A percentile compares a stretch with the other conserved stretches of the same genome.
Conservation (phyloP, 805 yeast genomes). For the Saccharomycopsis capsularis region DNA sequence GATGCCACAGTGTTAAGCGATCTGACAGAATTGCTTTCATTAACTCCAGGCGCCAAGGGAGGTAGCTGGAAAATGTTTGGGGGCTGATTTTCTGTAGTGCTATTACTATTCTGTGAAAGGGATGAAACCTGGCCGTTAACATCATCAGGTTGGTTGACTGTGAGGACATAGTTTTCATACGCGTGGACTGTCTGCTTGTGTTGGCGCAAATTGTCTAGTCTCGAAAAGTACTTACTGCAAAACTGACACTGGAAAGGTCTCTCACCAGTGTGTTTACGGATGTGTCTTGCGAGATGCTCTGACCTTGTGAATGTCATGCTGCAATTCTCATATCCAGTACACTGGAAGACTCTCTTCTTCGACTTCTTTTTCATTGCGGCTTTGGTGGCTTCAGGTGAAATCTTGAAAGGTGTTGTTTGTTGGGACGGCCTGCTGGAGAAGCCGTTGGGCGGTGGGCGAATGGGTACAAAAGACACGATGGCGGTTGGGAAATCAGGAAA, state of each 20-base stretch:
- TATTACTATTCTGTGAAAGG: no score
- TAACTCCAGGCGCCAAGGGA: not conserved
- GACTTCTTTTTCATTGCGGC: slow-evolving; percentile 31
- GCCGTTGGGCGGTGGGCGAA: no score
- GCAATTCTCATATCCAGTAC: slow-evolving; percentile 82
- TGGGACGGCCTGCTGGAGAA: no score
- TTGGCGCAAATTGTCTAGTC: slow-evolving; percentile 84
- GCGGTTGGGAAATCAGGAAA: not conserved
- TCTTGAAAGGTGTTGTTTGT: not conserved
- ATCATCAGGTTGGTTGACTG: not conserved
- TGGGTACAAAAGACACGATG: not conserved
- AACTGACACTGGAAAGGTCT: slow-evolving; percentile 85
- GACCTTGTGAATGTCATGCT: slow-evolving; percentile 83
- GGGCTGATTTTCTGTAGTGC: not conserved
- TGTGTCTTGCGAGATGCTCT: slow-evolving; percentile 88
- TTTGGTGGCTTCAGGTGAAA: not conserved
- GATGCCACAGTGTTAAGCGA: not conserved
- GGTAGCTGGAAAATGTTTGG: not conserved
- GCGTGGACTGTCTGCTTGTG: slow-evolving; percentile 84
- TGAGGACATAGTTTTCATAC: slow-evolving; percentile 11
- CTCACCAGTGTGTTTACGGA: slow-evolving; percentile 91
- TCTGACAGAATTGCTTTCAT: slow-evolving; percentile 2
- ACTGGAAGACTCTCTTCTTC: slow-evolving; percentile 68
- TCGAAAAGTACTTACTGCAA: slow-evolving; percentile 69
- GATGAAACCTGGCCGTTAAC: no score